Evolutionary conservation across 148 eudicot species (phyloP), one percentile per base, ranked within the genome.

Genomic region (Linanthus parryae): DNA sequence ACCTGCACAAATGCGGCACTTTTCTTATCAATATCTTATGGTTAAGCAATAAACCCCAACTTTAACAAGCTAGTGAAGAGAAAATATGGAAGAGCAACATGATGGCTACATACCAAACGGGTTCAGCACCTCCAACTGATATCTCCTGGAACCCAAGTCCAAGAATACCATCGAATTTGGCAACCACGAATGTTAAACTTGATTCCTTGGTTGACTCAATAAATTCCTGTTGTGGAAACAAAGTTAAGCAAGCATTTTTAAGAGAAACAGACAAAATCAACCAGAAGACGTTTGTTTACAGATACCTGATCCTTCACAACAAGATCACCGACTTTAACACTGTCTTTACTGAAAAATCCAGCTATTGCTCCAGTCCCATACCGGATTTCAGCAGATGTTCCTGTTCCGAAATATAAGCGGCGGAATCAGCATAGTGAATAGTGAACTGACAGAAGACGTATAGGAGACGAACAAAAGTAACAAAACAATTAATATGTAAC

Each of bases 201-300:
- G 99, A 85, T 73, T 92, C 99, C 17, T 58, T 73, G 22, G 96
- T 87, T 48, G 99, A 91, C 76, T 92, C 99, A n/a, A 92, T 92
- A 52, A 92, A 87, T 56, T 75, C 78, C 94, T 84, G 58, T 39
- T 12, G 24, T 54, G 22, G 26, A 27, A 28, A 12, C 2, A 30
- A 16, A 14, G 18, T 16, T 30, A n/a, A 24, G 13, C 34, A 18
- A 10, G 27, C 1, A 29, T 49, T n/a, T n/a, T 29, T 6, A 49
- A 49, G 2, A 49, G 15, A 8, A 6, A 49, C 24, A 13, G 3
- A 18, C 5, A 50, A 24, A 18, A 4, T 19, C 3, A 2, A 48
- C 15, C 15, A 30, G 17, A 11, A 51, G 15, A 51, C 30, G 40
- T 17, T 14, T 18, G 24, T 39, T 54, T 20, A 18, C 4, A 52